Conservation (phyloP, 495 filamentous ascomycete species). For the Penicillium manginii region DNA sequence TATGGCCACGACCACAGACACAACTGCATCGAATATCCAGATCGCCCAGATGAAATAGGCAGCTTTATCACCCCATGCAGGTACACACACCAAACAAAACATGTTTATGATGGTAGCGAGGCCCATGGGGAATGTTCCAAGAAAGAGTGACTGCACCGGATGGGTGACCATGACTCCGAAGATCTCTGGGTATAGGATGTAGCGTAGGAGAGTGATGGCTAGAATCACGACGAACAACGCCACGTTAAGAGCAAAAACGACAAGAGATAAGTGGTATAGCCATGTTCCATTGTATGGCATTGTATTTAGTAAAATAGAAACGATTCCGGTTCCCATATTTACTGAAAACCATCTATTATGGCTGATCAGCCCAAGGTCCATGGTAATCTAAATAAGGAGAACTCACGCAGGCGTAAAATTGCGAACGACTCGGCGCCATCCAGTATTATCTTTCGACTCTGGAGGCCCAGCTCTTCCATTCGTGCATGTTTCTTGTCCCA, state of each 20-base stretch:
- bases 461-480: background rate
- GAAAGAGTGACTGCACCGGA: slow-evolving; percentile 62
- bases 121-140: slow-evolving; percentile 67
- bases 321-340: slow-evolving; percentile 69
- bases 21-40: slow-evolving; percentile 63
- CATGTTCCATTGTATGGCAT: slow-evolving; percentile 59
- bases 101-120: slow-evolving; percentile 65
- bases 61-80: slow-evolving; percentile 50
- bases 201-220: slow-evolving; percentile 55
- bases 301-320: slow-evolving; percentile 60
- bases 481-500: background rate
- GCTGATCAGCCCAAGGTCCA: slow-evolving; percentile 1
- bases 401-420: slow-evolving; percentile 54
- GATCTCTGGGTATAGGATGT: slow-evolving; percentile 60
- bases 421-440: slow-evolving; percentile 51
- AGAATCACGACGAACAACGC: slow-evolving; percentile 45
- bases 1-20: slow-evolving; percentile 54
- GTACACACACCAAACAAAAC: slow-evolving; percentile 57
- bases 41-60: slow-evolving; percentile 51
- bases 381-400: background rate
- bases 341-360: slow-evolving; percentile 51
- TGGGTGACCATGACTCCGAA: slow-evolving; percentile 61
- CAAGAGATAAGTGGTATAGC: slow-evolving; percentile 56
- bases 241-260: slow-evolving; percentile 59
- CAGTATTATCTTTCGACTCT: slow-evolving; percentile 34